Percentiles rank a stretch among this genome's conserved stretches.
Evolutionary conservation across 2,329 filamentous ascomycete species (phyloP).

Genomic region (Claviceps sp.): DNA sequence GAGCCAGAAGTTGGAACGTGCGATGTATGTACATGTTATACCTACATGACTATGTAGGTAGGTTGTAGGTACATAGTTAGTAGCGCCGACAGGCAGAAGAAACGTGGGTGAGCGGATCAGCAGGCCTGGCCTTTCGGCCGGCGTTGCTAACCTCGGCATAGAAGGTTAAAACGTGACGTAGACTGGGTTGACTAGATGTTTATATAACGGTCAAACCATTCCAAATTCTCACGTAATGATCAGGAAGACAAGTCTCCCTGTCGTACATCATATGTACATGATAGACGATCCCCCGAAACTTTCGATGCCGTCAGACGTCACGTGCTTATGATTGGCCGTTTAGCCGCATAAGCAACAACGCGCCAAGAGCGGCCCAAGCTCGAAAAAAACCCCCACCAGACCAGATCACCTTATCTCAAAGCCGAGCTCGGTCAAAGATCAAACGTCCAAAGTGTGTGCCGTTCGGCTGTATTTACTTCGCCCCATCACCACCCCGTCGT

Average conservation of each 20-base stretch:
- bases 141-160: background rate
- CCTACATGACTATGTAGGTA: too few species aligned
- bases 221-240: too few species aligned
- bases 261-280: too few species aligned
- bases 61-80: too few species aligned
- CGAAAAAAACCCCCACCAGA: background rate
- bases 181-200: background rate
- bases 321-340: background rate
- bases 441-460: background rate
- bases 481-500: background rate
- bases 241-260: too few species aligned
- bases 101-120: background rate
- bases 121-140: background rate
- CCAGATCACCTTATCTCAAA: background rate
- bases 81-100: background rate
- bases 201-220: background rate
- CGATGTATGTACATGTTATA: too few species aligned
- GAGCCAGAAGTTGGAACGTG: background rate
- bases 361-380: background rate
- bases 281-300: too few species aligned
- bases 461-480: background rate
- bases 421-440: background rate
- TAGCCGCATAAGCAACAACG: background rate
- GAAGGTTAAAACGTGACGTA: background rate
- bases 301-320: background rate